A percentile compares a stretch with the other conserved stretches of the same genome.
These are phyloP conservation scores for Babesia bigemina DNA, from an alignment of 169 alveolate genomes.

Conservation along the genomic window DNA sequence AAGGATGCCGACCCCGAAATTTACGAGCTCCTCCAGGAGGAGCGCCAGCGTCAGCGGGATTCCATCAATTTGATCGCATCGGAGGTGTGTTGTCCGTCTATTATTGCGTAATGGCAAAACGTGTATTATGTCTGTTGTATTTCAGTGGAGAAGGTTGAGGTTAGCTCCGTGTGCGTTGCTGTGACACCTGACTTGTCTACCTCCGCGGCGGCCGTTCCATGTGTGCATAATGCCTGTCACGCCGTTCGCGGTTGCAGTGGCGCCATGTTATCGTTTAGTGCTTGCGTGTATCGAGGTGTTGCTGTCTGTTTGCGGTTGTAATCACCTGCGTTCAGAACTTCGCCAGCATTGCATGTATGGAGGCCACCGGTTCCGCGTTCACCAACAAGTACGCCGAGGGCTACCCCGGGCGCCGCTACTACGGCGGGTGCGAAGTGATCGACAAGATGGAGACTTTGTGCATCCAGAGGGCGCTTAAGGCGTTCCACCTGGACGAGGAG, in stretches of 20 bases:
- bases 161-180: no score
- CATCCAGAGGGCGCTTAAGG: slow-evolving; percentile 92
- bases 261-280: no score
- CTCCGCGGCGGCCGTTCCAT: no score
- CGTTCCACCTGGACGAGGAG: slow-evolving; percentile 88
- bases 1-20: slow-evolving; percentile 82
- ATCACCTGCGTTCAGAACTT: slow-evolving; percentile 75
- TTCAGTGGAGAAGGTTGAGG: no score
- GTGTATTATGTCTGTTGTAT: no score
- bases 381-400: slow-evolving; percentile 97
- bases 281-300: no score
- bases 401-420: slow-evolving; percentile 93
- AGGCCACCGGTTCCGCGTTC: slow-evolving; percentile 89
- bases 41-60: slow-evolving; percentile 79
- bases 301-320: no score
- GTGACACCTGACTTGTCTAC: no score
- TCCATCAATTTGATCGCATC: slow-evolving; percentile 84
- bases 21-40: slow-evolving; percentile 75
- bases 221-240: no score
- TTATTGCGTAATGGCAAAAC: no score
- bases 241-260: no score
- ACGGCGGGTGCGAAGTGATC: slow-evolving; percentile 89
- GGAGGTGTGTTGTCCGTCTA: slow-evolving; percentile 70
- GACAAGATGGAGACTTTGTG: slow-evolving; percentile 88
- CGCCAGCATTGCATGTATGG: slow-evolving; percentile 85